A percentile compares a stretch with the other conserved stretches of the same genome.
Evolutionary conservation across 805 yeast species (phyloP).

Genomic region (Kodamaea neixiangensis): DNA sequence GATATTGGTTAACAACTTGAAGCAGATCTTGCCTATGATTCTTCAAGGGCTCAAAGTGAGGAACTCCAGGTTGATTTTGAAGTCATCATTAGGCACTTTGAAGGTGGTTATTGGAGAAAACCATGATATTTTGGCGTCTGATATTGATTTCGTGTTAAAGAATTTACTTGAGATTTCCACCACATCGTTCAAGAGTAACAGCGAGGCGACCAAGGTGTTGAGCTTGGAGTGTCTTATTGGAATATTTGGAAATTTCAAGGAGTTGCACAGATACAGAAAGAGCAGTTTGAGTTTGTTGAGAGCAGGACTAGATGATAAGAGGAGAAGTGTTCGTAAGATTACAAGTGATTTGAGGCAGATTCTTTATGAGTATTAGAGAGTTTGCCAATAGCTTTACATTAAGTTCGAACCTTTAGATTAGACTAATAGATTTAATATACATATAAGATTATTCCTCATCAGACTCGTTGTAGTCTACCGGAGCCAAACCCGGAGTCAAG

Average conservation of each 20-base stretch:
- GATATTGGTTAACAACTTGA: slow-evolving; percentile 65
- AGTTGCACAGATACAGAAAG: slow-evolving; percentile 53
- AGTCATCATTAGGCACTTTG: slow-evolving; percentile 63
- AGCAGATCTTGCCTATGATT: slow-evolving; percentile 67
- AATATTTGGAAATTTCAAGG: slow-evolving; percentile 30
- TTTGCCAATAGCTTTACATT: not conserved
- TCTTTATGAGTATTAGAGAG: slow-evolving; percentile 51
- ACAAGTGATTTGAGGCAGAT: slow-evolving; percentile 81
- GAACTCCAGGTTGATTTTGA: slow-evolving; percentile 38
- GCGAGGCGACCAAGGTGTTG: slow-evolving; percentile 53
- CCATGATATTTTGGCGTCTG: slow-evolving; percentile 51
- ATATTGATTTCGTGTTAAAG: slow-evolving; percentile 56
- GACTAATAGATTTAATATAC: not conserved
- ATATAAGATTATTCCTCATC: slow-evolving; percentile 13
- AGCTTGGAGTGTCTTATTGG: slow-evolving; percentile 56
- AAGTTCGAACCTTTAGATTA: too few species aligned
- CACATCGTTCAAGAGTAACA: slow-evolving; percentile 27
- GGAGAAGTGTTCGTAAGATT: slow-evolving; percentile 70
- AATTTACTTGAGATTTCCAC: slow-evolving; percentile 44
- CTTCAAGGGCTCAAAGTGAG: slow-evolving; percentile 59
- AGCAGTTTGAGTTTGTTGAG: slow-evolving; percentile 50
- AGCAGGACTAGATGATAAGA: slow-evolving; percentile 67
- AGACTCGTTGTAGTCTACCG: slow-evolving; percentile 54
- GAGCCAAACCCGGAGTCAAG: slow-evolving; percentile 83
- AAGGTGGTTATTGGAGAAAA: slow-evolving; percentile 55